Conservation (phyloP, 768 basidiomycete genomes). For the Pleurotus giganteus region DNA sequence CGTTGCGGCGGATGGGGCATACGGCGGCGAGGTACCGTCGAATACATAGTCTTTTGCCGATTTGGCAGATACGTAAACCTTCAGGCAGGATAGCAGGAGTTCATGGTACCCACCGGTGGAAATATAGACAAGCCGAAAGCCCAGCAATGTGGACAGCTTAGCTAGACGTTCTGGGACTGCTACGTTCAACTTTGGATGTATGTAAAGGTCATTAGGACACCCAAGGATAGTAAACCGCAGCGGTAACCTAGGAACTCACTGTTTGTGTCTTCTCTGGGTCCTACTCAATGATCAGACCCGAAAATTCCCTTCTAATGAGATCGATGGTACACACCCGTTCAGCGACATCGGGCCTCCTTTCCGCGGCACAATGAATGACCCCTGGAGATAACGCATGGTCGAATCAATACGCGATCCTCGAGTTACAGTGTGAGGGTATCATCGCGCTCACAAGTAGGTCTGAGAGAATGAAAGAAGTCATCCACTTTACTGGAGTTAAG, state of each 20-base stretch:
- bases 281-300: conserved; percentile 27
- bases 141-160: conserved; percentile 53
- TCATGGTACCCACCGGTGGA: conserved; percentile 61
- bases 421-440: not conserved
- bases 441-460: conserved; percentile 64
- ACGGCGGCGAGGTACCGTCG: conserved; percentile 90
- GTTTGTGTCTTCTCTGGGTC: conserved; percentile 66
- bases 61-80: not conserved
- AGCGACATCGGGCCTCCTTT: conserved; percentile 89
- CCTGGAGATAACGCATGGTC: conserved; percentile 35
- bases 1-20: conserved; percentile 66
- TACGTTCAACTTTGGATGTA: conserved; percentile 67
- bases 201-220: not conserved
- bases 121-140: conserved; percentile 82
- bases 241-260: conserved; percentile 34
- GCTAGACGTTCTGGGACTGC: conserved; percentile 74
- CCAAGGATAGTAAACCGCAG: not conserved
- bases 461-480: conserved; percentile 49
- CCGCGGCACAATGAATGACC: conserved; percentile 95
- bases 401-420: not conserved
- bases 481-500: conserved; percentile 55
- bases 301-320: conserved; percentile 5
- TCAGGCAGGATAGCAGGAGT: not conserved
- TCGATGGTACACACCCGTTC: conserved; percentile 59
- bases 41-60: conserved; percentile 82